Evolutionary conservation across 441 rosid genomes (phyloP), one percentile per base, ranked within the genome.

Genomic region (Gossypium armourianum): DNA sequence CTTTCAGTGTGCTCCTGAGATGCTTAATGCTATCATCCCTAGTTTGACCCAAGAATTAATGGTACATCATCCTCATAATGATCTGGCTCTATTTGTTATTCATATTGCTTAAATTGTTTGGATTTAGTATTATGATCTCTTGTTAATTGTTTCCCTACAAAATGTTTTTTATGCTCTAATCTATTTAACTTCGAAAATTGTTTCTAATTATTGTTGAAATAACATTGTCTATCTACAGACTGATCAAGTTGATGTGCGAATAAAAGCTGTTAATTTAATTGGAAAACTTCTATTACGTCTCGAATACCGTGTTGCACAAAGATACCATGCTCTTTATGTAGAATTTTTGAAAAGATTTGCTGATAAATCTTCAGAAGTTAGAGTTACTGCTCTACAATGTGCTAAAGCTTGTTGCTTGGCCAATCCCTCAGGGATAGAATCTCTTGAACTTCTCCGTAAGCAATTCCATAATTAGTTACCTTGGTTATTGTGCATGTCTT

Each of bases 161-260:
- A 61, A 47, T 23, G 47, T 55, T 68, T 72, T 19, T 77, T 73
- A 32, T 20, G 23, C 23, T 61, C 28, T 64, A 70, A 19, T 62
- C 60, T 53, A 55, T n/a, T 16, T 20, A 62, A 9, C 26, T 57
- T 71, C 47, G 16, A 21, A 62, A 55, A 45, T 13, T 61, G 23
- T 58, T 6, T 57, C 52, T 8, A 5, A 45, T 6, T 77, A 20
- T 67, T 70, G 69, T 69, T 53, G 70, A 36, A 47, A 62, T 69
- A 70, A 72, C 45, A 55, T 71, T 26, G 75, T 75, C 62, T 76
- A 55, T 77, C 67, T 85, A 76, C 79, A 94, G 98, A 83, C 88
- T 73, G 97, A 92, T 85, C 97, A 90, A 83, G 97, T 90, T 52
- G 97, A 94, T 75, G 87, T 90, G 69, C 90, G 99, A 73, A 83